Conservation (phyloP, 805 yeast species). For the Blastobotrys peoriensis region DNA sequence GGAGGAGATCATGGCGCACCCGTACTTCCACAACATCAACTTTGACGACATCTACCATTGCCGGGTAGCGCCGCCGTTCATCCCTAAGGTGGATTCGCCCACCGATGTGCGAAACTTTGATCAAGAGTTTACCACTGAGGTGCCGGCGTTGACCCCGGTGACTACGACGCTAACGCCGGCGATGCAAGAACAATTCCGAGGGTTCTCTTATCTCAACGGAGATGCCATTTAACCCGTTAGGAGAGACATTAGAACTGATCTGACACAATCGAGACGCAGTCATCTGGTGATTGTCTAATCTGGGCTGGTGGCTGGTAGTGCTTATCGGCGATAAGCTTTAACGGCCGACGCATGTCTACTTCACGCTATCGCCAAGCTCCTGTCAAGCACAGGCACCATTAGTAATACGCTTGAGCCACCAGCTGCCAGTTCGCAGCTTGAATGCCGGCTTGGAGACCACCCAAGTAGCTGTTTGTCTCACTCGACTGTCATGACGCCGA, state of each 20-base stretch:
- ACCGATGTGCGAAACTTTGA: slow-evolving; percentile 92
- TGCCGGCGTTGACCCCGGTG: slow-evolving; percentile 92
- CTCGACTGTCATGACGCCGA: too few relatives aligned
- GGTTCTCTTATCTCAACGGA: slow-evolving; percentile 65
- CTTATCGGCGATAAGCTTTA: not conserved
- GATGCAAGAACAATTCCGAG: slow-evolving; percentile 95
- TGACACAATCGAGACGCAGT: too few relatives aligned
- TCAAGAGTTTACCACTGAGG: slow-evolving; percentile 88
- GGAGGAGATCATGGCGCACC: slow-evolving; percentile 88
- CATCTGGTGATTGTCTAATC: too few relatives aligned
- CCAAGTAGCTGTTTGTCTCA: too few relatives aligned
- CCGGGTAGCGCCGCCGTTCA: slow-evolving; percentile 78
- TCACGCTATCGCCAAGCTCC: too few relatives aligned
- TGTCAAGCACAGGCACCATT: too few relatives aligned
- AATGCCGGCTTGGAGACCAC: too few relatives aligned
- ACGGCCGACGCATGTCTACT: too few relatives aligned
- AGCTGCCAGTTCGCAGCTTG: too few relatives aligned
- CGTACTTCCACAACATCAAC: slow-evolving; percentile 83
- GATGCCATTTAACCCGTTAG: slow-evolving; percentile 21
- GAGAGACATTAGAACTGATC: too few relatives aligned
- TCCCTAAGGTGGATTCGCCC: slow-evolving; percentile 80
- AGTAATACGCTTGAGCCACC: too few relatives aligned
- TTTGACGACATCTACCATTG: slow-evolving; percentile 77
- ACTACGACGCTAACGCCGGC: slow-evolving; percentile 78
- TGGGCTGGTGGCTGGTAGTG: too few relatives aligned